Percentiles rank a stretch among this genome's conserved stretches.
These are phyloP conservation scores for Erysimum cheiri DNA, from an alignment of 441 rosid genomes.

Conservation along the genomic window DNA sequence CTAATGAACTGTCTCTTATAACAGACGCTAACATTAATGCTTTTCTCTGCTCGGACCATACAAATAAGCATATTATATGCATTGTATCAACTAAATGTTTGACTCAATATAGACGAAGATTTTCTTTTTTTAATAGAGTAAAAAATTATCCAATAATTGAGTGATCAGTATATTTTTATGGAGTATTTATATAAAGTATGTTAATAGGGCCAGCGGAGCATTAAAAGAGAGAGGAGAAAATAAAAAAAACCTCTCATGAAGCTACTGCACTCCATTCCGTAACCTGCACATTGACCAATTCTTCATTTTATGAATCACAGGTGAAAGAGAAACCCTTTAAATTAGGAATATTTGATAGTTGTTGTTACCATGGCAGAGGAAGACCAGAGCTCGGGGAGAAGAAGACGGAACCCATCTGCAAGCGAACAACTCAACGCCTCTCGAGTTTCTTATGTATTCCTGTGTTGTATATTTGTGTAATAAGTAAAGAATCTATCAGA, in stretches of 20 bases:
- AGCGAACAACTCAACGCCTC: constrained; percentile 78
- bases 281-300: constrained; percentile 61
- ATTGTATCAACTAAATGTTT: neutral
- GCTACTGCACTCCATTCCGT: constrained; percentile 94
- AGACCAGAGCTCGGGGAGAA: constrained; percentile 83
- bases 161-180: too few species aligned
- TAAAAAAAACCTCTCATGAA: constrained; percentile 94
- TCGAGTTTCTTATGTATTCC: constrained; percentile 75
- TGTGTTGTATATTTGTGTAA: constrained; percentile 26
- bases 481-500: neutral
- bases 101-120: neutral
- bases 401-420: constrained; percentile 86
- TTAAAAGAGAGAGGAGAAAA: constrained; percentile 2
- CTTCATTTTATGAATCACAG: neutral
- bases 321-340: neutral
- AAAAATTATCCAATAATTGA: too few species aligned
- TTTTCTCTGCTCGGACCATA: neutral
- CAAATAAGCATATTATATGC: neutral
- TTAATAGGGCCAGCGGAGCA: neutral
- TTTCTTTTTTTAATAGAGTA: too few species aligned
- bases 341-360: neutral
- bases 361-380: constrained; percentile 77
- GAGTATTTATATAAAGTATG: too few species aligned
- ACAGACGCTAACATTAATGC: neutral
- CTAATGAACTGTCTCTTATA: neutral